Percentiles rank a stretch among this genome's conserved stretches.
phyloP scores from a whole-genome alignment of 1,284 basidiomycete genomes.

The Heterobasidion occidentale region DNA sequence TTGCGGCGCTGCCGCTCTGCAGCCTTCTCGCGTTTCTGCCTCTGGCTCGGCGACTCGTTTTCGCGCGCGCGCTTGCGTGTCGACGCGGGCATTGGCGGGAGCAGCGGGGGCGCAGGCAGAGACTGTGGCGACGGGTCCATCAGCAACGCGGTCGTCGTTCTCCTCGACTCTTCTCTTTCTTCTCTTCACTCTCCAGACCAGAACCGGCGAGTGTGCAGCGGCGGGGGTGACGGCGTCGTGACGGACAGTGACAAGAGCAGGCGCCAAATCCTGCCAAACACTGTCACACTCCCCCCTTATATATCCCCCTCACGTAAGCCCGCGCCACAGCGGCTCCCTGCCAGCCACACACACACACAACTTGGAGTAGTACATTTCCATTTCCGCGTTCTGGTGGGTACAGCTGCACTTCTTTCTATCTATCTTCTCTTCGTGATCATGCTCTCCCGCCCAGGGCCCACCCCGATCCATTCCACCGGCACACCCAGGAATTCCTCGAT shows the following conservation, averaged over 20 bases:
- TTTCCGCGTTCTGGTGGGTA: background rate
- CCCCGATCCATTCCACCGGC: constrained; percentile 87
- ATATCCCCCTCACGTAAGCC: constrained; percentile 8
- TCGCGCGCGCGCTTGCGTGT: constrained; percentile 53
- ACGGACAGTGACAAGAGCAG: constrained; percentile 17
- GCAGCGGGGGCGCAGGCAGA: constrained; percentile 9
- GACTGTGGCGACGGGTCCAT: constrained; percentile 23
- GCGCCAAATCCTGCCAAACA: constrained; percentile 11
- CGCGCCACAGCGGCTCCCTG: background rate
- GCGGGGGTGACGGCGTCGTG: constrained; percentile 32
- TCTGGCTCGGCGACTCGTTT: constrained; percentile 61
- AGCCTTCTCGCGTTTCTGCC: constrained; percentile 71
- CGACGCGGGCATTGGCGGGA: constrained; percentile 21
- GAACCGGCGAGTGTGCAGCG: background rate
- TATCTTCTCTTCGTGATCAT: constrained; percentile 48
- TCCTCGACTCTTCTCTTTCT: constrained; percentile 4
- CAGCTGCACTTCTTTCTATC: background rate
- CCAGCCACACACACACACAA: too few species aligned
- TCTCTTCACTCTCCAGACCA: constrained; percentile 5
- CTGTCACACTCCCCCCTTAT: constrained; percentile 23
- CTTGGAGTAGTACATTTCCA: too few species aligned
- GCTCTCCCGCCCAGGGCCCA: constrained; percentile 76
- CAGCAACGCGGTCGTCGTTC: constrained; percentile 1
- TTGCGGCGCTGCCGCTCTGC: constrained; percentile 73
- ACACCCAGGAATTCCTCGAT: constrained; percentile 81